These are phyloP conservation scores for Hamamelis virginiana DNA, from an alignment of 164 flowering plant species.

Conservation along the genomic window DNA sequence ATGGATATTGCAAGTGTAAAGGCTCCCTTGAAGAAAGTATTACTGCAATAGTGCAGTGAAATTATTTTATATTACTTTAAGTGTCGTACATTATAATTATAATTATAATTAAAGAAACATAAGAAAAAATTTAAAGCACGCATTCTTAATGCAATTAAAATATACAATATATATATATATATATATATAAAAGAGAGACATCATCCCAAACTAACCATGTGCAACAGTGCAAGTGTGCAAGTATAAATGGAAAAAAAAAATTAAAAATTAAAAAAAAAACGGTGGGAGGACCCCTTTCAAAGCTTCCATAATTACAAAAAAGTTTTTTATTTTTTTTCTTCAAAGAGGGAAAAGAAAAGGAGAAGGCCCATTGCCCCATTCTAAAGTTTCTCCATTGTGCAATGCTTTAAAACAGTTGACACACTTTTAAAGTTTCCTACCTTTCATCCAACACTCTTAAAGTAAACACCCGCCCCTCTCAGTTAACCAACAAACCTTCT, in stretches of 20 bases:
- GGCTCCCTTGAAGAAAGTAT: too few species aligned
- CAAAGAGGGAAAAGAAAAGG: slow-evolving; percentile 1
- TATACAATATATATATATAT: slow-evolving; percentile 2
- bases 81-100: too few species aligned
- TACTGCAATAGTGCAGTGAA: too few species aligned
- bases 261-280: background rate
- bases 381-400: background rate
- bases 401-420: background rate
- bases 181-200: background rate
- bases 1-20: too few species aligned
- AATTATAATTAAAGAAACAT: background rate
- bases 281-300: background rate
- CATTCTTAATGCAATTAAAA: background rate
- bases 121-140: background rate
- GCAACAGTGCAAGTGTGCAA: too few species aligned
- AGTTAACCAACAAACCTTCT: background rate
- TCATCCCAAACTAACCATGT: slow-evolving; percentile 3
- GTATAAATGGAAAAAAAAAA: background rate
- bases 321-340: slow-evolving; percentile 13
- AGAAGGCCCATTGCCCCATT: background rate
- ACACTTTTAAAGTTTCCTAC: slow-evolving; percentile 16
- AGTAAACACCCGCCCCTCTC: slow-evolving; percentile 12
- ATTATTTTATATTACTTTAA: too few species aligned
- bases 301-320: slow-evolving; percentile 12
- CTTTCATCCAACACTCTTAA: slow-evolving; percentile 23